A percentile compares a stretch with the other conserved stretches of the same genome.
phyloP scores from a whole-genome alignment of 2,329 filamentous ascomycete species.

The Aspergillus sp. region DNA sequence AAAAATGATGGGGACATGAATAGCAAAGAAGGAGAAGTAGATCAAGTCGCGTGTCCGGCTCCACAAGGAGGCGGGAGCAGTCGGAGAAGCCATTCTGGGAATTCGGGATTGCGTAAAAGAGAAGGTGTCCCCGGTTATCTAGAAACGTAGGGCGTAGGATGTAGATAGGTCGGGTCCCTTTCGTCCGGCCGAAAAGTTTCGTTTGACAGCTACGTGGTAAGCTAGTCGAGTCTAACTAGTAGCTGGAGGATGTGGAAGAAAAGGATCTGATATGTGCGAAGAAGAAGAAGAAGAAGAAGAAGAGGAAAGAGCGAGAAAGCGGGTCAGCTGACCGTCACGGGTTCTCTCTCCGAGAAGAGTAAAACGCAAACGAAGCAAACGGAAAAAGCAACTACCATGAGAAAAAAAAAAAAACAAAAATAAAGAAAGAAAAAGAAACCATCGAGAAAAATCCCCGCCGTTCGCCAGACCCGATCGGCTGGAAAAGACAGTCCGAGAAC shows the following conservation, averaged over 20 bases:
- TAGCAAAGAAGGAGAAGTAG: conserved; percentile 61
- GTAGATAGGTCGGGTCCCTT: neutral
- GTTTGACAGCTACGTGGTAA: too few relatives aligned
- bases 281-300: too few relatives aligned
- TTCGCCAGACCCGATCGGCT: conserved; percentile 19
- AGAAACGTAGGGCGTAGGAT: neutral
- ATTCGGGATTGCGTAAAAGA: neutral
- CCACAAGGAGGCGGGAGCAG: conserved; percentile 26
- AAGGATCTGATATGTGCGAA: neutral
- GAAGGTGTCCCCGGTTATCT: neutral
- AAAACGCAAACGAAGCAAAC: neutral
- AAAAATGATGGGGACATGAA: conserved; percentile 64
- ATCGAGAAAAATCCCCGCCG: conserved; percentile 9
- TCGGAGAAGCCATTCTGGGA: conserved; percentile 10
- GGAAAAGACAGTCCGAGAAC: conserved; percentile 8
- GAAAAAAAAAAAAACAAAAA: neutral
- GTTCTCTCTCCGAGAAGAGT: neutral
- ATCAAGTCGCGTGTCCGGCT: conserved; percentile 41
- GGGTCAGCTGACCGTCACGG: neutral
- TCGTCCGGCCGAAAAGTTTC: too few relatives aligned
- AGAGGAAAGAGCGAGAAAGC: neutral
- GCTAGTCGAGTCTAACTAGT: neutral
- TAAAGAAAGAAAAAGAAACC: neutral
- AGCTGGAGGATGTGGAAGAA: neutral
- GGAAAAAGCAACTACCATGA: too few relatives aligned